phyloP scores from a whole-genome alignment of 2,329 filamentous ascomycete species.

The Colletotrichum agaves region DNA sequence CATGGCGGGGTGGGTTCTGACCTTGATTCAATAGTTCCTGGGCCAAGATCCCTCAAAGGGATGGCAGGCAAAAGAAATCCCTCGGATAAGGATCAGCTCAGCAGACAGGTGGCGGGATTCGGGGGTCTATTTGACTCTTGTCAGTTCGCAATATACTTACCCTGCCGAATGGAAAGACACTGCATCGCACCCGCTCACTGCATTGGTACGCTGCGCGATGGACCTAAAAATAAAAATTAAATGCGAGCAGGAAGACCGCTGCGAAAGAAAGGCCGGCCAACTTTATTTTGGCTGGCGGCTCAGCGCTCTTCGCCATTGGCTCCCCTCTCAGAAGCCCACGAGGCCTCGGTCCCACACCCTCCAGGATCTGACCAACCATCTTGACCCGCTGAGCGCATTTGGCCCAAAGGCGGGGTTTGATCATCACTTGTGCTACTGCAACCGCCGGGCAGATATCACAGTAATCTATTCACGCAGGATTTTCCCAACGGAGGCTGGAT shows the following conservation, averaged over 20 bases:
- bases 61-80: slow-evolving; percentile 5
- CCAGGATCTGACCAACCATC: slow-evolving; percentile 22
- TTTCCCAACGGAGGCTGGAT: neutral
- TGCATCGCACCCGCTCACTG: slow-evolving; percentile 17
- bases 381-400: slow-evolving; percentile 3
- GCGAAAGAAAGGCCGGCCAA: slow-evolving; percentile 15
- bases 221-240: slow-evolving; percentile 32
- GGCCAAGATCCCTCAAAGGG: slow-evolving; percentile 7
- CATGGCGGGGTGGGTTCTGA: neutral
- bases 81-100: slow-evolving; percentile 6
- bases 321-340: slow-evolving; percentile 11
- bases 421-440: slow-evolving; percentile 36
- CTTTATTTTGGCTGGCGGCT: slow-evolving; percentile 37
- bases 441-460: slow-evolving; percentile 31
- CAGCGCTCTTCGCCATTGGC: slow-evolving; percentile 25
- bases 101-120: slow-evolving; percentile 9
- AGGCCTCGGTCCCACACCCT: slow-evolving; percentile 1
- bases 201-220: slow-evolving; percentile 26
- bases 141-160: slow-evolving; percentile 1
- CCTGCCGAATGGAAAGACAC: slow-evolving; percentile 3
- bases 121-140: slow-evolving; percentile 11
- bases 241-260: neutral
- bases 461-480: neutral
- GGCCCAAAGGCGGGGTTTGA: slow-evolving; percentile 3
- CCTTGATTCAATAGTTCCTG: slow-evolving; percentile 21